Evolutionary conservation across 495 filamentous ascomycete genomes (phyloP), one percentile per base, ranked within the genome.

Genomic region (Penicillium odoratum): DNA sequence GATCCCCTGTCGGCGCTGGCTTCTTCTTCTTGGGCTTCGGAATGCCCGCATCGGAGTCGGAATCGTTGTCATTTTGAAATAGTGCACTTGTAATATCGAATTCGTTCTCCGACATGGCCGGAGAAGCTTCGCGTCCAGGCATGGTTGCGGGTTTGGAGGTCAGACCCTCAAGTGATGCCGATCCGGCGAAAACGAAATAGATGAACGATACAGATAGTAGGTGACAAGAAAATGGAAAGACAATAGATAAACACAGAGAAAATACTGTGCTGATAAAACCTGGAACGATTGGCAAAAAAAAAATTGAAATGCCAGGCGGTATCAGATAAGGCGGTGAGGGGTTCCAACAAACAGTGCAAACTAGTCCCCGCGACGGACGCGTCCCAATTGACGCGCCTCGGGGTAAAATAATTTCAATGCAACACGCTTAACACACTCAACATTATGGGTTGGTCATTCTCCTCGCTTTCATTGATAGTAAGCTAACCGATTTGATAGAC

Each of bases 51-150:
- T 74, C 78, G 48, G 56, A 65, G 47, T 79, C 80, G 66, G 77
- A 81, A 51, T 84, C 82, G 58, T 78, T 74, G 33, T 78, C 80
- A 64, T 78, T 70, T 51, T 85, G 76, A 66, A 94, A 90, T n/a
- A 97, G 78, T 6, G 88, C 86, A 45, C 78, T 85, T 6, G 89
- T 85, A 53, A 98, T 96, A 62, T 98, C 94, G 68, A 94, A 86
- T 63, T 95, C 94, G 62, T 87, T 90, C 75, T 97, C 93, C 49
- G 94, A 98, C 58, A 78, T 74, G 16, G 89, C 84, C 52, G 93
- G 93, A 47, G 94, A 97, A n/a, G 79, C 79, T 56, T 80, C 85
- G 65, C 90, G 85, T 61, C 66, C 73, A 74, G 77, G 76, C 83
- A 85, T 86, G 40, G 46, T 53, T 44, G 51, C 11, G 51, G 18